A percentile compares a stretch with the other conserved stretches of the same genome.
Conservation (phyloP, 768 basidiomycete genomes). For the Rhodotorula graminis region DNA sequence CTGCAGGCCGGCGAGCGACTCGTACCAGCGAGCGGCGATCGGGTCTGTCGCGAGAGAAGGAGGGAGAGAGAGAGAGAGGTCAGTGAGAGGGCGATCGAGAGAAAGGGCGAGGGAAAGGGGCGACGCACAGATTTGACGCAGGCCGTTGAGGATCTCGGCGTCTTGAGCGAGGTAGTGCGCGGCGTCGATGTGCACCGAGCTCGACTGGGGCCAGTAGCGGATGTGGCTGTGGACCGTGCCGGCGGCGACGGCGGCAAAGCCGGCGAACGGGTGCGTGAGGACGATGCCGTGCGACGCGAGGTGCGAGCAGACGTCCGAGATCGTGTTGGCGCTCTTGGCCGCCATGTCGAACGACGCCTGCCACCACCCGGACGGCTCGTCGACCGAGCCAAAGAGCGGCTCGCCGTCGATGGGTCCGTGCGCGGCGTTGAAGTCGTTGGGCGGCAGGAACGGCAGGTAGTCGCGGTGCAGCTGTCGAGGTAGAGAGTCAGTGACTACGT, state of each 20-base stretch:
- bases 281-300: constrained; percentile 28
- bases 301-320: constrained; percentile 32
- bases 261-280: constrained; percentile 32
- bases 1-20: constrained; percentile 27
- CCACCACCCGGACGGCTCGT: constrained; percentile 25
- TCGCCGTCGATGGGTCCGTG: constrained; percentile 37
- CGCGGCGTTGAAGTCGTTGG: constrained; percentile 29
- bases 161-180: constrained; percentile 25
- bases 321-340: constrained; percentile 14
- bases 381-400: constrained; percentile 18
- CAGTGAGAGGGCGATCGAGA: too few relatives aligned
- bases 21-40: constrained; percentile 35
- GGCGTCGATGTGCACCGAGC: constrained; percentile 3
- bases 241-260: constrained; percentile 30
- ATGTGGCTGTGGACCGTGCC: constrained; percentile 31
- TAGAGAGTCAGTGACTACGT: neutral
- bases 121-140: constrained; percentile 27
- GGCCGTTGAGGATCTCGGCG: constrained; percentile 18
- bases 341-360: constrained; percentile 33
- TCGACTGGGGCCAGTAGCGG: constrained; percentile 33
- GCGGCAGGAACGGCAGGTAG: constrained; percentile 38
- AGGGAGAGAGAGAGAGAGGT: neutral
- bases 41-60: constrained; percentile 19
- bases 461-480: constrained; percentile 31
- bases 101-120: neutral